These are phyloP conservation scores for Debaryomycetaceae sp. DNA, from an alignment of 1,139 yeast species.

Conservation along the genomic window DNA sequence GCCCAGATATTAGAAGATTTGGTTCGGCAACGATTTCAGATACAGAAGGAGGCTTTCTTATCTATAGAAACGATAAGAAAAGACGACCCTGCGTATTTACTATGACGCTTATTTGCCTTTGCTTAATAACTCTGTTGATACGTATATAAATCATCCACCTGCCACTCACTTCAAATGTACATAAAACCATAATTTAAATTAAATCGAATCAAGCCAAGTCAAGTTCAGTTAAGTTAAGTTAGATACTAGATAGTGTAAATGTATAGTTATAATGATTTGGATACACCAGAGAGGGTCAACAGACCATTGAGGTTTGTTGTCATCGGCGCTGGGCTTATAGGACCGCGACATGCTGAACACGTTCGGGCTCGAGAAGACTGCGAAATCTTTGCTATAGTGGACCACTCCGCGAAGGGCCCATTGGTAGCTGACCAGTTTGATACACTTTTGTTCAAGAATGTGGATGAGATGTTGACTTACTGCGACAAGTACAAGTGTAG, in stretches of 20 bases:
- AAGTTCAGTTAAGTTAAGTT: no score
- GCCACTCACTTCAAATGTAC: no score
- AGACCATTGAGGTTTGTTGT: slow-evolving; percentile 10
- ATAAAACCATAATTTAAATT: no score
- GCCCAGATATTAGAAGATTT: neutral
- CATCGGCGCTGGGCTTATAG: slow-evolving; percentile 30
- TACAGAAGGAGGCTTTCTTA: neutral
- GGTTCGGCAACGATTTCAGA: neutral
- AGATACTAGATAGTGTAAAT: neutral
- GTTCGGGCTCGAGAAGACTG: slow-evolving; percentile 22
- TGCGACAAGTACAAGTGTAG: slow-evolving; percentile 21
- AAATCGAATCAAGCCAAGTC: no score
- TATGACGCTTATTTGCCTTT: no score
- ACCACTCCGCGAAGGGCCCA: slow-evolving; percentile 40
- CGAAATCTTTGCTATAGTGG: slow-evolving; percentile 33
- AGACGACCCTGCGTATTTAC: no score
- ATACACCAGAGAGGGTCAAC: neutral
- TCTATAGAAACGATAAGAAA: no score
- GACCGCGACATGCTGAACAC: slow-evolving; percentile 29
- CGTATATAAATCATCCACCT: no score
- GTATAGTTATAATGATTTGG: neutral
- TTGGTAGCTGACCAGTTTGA: slow-evolving; percentile 27
- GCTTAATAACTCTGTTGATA: no score
- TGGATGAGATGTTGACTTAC: slow-evolving; percentile 27
- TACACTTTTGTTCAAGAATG: slow-evolving; percentile 24